A percentile compares a stretch with the other conserved stretches of the same genome.
Conservation (phyloP, 1,284 basidiomycete species). For the Anthracocystis walkeri region DNA sequence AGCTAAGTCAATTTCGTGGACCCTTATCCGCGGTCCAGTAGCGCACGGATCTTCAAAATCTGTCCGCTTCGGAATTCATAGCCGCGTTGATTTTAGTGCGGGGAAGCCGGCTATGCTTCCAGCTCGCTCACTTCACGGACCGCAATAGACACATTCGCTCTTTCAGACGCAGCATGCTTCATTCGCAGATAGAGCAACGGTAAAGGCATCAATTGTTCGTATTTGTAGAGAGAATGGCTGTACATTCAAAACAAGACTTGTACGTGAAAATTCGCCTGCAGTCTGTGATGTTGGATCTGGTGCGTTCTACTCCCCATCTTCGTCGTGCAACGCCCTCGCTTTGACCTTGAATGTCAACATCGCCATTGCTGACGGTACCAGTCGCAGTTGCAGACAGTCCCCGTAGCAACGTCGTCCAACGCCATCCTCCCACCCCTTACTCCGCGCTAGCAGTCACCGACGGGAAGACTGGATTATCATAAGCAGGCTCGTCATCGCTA, state of each 20-base stretch:
- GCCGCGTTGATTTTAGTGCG: not conserved
- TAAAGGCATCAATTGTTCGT: no score
- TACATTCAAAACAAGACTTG: no score
- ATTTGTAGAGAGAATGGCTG: no score
- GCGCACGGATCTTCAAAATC: constrained; percentile 5
- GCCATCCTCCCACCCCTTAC: not conserved
- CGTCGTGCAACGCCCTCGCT: no score
- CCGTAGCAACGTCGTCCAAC: no score
- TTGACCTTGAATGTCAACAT: no score
- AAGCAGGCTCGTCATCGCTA: constrained; percentile 17
- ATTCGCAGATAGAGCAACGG: no score
- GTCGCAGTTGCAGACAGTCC: not conserved
- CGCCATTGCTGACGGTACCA: no score
- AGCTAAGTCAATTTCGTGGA: not conserved
- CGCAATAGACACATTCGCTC: not conserved
- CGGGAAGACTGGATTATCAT: constrained; percentile 19
- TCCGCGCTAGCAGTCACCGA: not conserved
- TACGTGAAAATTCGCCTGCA: no score
- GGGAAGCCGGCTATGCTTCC: not conserved
- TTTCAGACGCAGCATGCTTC: not conserved
- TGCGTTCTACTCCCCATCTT: no score
- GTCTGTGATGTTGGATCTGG: no score
- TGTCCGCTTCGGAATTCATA: not conserved
- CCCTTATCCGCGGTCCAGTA: not conserved
- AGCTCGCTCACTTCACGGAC: no score